Percentiles rank a stretch among this genome's conserved stretches.
Evolutionary conservation across 2,329 filamentous ascomycete species (phyloP).

Genomic region (Daldinia sp.): DNA sequence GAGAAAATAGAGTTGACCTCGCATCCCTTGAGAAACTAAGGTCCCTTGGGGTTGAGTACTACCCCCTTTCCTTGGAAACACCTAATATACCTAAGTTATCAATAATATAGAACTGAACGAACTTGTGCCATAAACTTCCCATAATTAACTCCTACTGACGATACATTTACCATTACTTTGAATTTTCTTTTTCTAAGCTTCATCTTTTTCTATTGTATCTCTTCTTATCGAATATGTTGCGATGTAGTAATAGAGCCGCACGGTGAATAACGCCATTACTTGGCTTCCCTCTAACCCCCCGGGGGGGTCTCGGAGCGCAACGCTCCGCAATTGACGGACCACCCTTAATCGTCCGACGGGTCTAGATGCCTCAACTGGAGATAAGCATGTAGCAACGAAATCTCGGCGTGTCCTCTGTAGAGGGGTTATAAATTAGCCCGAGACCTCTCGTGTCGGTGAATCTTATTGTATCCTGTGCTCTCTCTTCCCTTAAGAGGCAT

Average conservation of each 20-base stretch:
- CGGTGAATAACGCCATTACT: conserved; percentile 1
- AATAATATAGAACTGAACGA: too few species aligned
- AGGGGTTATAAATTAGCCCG: conserved; percentile 15
- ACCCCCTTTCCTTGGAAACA: too few species aligned
- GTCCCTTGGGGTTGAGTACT: too few species aligned
- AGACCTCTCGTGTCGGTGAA: not conserved
- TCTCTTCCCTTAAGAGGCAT: too few species aligned
- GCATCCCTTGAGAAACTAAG: too few species aligned
- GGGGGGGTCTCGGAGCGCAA: conserved; percentile 25
- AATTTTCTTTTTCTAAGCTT: too few species aligned
- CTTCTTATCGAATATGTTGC: not conserved
- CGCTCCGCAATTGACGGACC: conserved; percentile 29
- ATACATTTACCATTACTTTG: too few species aligned
- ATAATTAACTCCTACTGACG: not conserved
- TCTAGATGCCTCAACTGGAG: conserved; percentile 7
- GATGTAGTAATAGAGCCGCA: conserved; percentile 9
- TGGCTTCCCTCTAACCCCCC: conserved; percentile 16
- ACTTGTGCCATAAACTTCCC: too few species aligned
- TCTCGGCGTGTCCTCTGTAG: not conserved
- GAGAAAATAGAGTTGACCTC: too few species aligned
- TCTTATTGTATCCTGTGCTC: not conserved
- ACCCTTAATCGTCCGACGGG: conserved; percentile 10
- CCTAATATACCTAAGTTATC: too few species aligned
- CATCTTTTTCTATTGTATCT: too few species aligned
- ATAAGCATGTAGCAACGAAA: not conserved